A percentile compares a stretch with the other conserved stretches of the same genome.
phyloP scores from a whole-genome alignment of 176 grass and related monocot genomes.

The Triticum urartu region DNA sequence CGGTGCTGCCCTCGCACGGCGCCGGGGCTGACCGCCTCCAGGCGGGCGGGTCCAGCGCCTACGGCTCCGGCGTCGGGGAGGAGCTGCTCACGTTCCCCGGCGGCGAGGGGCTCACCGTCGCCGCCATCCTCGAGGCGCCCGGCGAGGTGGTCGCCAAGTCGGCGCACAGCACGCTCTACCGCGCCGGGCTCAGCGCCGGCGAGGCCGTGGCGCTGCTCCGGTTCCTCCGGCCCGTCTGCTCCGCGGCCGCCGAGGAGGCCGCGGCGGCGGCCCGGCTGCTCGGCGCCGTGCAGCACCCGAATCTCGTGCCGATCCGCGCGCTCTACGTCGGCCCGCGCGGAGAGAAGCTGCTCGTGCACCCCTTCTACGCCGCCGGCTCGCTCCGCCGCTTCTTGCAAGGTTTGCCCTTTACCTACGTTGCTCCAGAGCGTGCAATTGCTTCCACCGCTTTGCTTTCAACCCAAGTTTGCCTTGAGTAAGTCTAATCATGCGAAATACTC shows the following conservation, averaged over 20 bases:
- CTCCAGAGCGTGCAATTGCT: background rate
- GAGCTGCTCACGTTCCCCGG: conserved; percentile 68
- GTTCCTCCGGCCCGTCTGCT: conserved; percentile 69
- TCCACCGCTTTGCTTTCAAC: conserved; percentile 26
- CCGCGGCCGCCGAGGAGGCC: conserved; percentile 53
- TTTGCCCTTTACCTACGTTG: background rate
- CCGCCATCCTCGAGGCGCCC: conserved; percentile 79
- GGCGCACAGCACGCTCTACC: conserved; percentile 76
- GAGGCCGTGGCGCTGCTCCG: conserved; percentile 62
- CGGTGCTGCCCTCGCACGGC: conserved; percentile 39
- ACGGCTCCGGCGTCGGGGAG: conserved; percentile 47
- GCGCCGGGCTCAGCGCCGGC: conserved; percentile 57
- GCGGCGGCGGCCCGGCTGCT: conserved; percentile 44
- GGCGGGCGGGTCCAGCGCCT: conserved; percentile 6
- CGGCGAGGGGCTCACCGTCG: conserved; percentile 73
- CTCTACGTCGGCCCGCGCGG: conserved; percentile 83
- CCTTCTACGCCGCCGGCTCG: conserved; percentile 77
- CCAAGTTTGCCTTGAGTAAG: conserved; percentile 18
- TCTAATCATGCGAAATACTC: conserved; percentile 31
- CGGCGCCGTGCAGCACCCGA: conserved; percentile 60
- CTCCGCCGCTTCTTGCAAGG: conserved; percentile 76
- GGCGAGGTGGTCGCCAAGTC: conserved; percentile 93
- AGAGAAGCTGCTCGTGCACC: conserved; percentile 91
- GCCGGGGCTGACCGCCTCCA: conserved; percentile 38
- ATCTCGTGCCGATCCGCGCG: conserved; percentile 81